Conservation (phyloP, 495 filamentous ascomycete genomes). For the Choiromyces venosus region DNA sequence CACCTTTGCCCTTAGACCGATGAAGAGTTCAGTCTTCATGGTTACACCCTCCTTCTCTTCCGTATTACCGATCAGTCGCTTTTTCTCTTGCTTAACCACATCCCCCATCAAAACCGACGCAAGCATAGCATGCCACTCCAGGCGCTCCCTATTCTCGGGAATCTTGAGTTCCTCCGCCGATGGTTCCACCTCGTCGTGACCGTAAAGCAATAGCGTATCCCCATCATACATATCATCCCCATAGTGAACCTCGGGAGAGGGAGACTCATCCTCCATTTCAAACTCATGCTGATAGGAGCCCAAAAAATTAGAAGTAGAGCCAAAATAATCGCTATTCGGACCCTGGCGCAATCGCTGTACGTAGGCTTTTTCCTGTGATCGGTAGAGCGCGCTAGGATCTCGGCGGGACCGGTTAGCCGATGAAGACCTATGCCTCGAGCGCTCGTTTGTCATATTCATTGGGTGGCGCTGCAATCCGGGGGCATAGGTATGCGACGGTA, state of each 20-base stretch:
- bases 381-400: constrained; percentile 74
- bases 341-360: constrained; percentile 70
- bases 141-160: constrained; percentile 76
- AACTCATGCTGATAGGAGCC: constrained; percentile 61
- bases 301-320: constrained; percentile 56
- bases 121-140: constrained; percentile 98
- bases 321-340: constrained; percentile 69
- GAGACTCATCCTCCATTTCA: constrained; percentile 84
- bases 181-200: constrained; percentile 78
- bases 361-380: constrained; percentile 75
- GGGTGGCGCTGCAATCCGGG: constrained; percentile 59
- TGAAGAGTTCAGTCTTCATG: constrained; percentile 78
- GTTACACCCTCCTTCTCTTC: constrained; percentile 67
- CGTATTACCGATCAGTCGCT: constrained; percentile 75
- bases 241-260: constrained; percentile 73
- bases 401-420: constrained; percentile 52
- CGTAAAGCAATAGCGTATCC: constrained; percentile 83
- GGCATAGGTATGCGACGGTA: constrained; percentile 69
- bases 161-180: constrained; percentile 84
- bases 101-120: constrained; percentile 92
- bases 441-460: constrained; percentile 49
- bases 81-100: constrained; percentile 96
- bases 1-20: constrained; percentile 73
- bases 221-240: constrained; percentile 83
- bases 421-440: constrained; percentile 47